These are phyloP conservation scores for Quercus tomentella DNA, from an alignment of 331 rosid species.

Conservation along the genomic window DNA sequence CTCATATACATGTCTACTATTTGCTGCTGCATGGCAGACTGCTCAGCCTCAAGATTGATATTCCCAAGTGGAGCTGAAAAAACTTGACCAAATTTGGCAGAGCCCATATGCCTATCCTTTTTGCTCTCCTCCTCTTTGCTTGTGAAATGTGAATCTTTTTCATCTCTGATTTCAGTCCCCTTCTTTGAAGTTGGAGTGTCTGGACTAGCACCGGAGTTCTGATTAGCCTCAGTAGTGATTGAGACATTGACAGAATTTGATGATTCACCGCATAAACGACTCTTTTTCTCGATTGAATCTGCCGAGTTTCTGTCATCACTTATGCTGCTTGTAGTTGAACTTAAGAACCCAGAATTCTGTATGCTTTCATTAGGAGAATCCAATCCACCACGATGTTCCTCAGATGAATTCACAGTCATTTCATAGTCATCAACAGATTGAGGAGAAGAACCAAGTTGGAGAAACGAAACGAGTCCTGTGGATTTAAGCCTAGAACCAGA, in stretches of 20 bases:
- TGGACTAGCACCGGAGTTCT: conserved; percentile 34
- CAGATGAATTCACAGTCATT: conserved; percentile 53
- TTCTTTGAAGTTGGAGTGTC: conserved; percentile 79
- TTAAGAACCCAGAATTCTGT: conserved; percentile 57
- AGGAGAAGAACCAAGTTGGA: conserved; percentile 64
- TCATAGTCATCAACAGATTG: conserved; percentile 47
- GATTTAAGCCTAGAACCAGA: conserved; percentile 31
- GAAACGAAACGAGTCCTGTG: conserved; percentile 60
- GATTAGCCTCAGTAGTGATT: conserved; percentile 29
- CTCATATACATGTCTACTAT: conserved; percentile 89
- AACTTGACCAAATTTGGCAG: conserved; percentile 50
- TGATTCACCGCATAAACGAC: conserved; percentile 27
- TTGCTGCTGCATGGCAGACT: conserved; percentile 82
- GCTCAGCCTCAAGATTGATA: conserved; percentile 68
- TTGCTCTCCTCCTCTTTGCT: conserved; percentile 34
- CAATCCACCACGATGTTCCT: conserved; percentile 32
- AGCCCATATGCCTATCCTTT: conserved; percentile 23
- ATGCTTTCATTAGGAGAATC: conserved; percentile 56
- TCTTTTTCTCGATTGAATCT: conserved; percentile 62
- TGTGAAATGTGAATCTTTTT: conserved; percentile 35
- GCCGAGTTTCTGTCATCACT: conserved; percentile 65
- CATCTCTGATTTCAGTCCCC: conserved; percentile 34
- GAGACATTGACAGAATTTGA: conserved; percentile 31
- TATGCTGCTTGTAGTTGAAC: conserved; percentile 62
- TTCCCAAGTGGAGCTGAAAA: conserved; percentile 67